These are phyloP conservation scores for Meira miltonrushii DNA, from an alignment of 1,284 basidiomycete species.

Conservation along the genomic window DNA sequence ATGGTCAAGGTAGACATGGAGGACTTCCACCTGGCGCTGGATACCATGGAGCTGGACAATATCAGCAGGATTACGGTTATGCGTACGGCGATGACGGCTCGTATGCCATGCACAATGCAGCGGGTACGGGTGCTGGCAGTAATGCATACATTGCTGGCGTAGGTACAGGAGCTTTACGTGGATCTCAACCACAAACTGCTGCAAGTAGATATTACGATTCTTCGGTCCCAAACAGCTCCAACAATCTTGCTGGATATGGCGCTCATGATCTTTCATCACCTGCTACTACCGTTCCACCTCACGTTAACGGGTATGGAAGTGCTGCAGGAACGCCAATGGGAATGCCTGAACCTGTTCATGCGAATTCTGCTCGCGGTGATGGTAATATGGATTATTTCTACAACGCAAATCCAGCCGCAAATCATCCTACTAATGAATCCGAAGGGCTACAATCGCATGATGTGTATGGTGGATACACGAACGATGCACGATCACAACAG, in stretches of 20 bases:
- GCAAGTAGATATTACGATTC: background rate
- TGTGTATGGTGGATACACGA: too few species aligned
- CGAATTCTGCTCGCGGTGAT: too few species aligned
- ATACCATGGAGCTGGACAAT: background rate
- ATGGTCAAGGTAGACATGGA: constrained; percentile 1
- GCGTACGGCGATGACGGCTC: constrained; percentile 4
- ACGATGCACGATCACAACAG: too few species aligned
- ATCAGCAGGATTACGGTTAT: constrained; percentile 5
- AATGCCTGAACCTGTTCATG: background rate
- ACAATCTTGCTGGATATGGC: too few species aligned
- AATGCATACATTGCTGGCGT: constrained; percentile 16
- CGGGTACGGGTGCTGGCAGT: background rate
- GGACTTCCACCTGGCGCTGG: background rate
- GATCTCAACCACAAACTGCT: background rate
- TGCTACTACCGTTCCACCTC: background rate
- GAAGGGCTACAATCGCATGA: too few species aligned
- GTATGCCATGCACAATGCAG: background rate
- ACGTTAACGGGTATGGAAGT: background rate
- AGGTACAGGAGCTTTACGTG: constrained; percentile 7
- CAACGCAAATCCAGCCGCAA: too few species aligned
- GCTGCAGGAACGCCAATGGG: background rate
- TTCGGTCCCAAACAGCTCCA: background rate
- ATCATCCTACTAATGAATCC: too few species aligned
- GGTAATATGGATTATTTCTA: too few species aligned
- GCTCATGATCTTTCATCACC: background rate